Evolutionary conservation across 495 filamentous ascomycete species (phyloP).

Genomic region (Penicillium manginii): DNA sequence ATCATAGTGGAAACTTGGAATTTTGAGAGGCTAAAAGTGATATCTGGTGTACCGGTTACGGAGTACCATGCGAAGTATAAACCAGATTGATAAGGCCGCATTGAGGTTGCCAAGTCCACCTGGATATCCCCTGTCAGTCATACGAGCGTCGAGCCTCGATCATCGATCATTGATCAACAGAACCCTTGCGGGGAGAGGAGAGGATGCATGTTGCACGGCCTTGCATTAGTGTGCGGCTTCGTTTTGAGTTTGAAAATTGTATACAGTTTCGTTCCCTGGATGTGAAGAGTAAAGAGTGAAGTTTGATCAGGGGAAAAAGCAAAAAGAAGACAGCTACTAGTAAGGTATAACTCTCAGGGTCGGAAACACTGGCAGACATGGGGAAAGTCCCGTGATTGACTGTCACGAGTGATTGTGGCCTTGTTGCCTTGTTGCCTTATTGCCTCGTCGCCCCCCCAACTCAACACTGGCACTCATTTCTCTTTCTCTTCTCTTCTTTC

Average conservation of each 20-base stretch:
- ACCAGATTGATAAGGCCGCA: too few relatives aligned
- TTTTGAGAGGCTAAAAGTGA: too few relatives aligned
- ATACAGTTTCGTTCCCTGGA: neutral
- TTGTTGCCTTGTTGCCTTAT: slow-evolving; percentile 4
- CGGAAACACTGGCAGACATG: too few relatives aligned
- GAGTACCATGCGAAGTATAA: too few relatives aligned
- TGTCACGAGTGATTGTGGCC: neutral
- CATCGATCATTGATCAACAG: too few relatives aligned
- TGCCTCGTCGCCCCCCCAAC: slow-evolving; percentile 6
- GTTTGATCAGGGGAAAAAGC: neutral
- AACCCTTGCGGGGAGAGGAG: slow-evolving; percentile 18
- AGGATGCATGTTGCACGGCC: slow-evolving; percentile 6
- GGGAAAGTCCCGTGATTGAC: slow-evolving; percentile 21
- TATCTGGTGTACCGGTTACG: too few relatives aligned
- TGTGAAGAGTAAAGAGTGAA: neutral
- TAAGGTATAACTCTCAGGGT: too few relatives aligned
- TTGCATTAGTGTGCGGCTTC: slow-evolving; percentile 12
- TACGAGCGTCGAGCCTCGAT: neutral
- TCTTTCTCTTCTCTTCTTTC: neutral
- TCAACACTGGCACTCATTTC: slow-evolving; percentile 1
- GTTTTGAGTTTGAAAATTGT: slow-evolving; percentile 4
- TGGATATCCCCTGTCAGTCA: neutral
- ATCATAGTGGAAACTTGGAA: neutral
- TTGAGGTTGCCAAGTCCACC: too few relatives aligned
- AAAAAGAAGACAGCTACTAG: too few relatives aligned